Percentiles rank a stretch among this genome's conserved stretches.
Evolutionary conservation across 2,329 filamentous ascomycete genomes (phyloP).

Genomic region (Tolypocladium tundrense): DNA sequence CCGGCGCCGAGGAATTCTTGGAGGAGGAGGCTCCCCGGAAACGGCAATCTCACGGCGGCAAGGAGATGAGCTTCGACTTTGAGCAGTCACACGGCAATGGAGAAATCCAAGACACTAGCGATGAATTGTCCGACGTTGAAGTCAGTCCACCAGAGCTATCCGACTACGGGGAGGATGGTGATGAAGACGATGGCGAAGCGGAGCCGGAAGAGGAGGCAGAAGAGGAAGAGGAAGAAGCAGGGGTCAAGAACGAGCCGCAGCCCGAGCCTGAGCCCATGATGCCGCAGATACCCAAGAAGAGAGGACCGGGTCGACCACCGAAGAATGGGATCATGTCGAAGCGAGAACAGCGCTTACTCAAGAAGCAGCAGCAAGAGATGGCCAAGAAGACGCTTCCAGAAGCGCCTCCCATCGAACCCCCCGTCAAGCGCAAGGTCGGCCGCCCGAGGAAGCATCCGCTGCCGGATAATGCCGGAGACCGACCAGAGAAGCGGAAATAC

Average conservation of each 20-base stretch:
- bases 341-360: slow-evolving; percentile 54
- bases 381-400: slow-evolving; percentile 42
- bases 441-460: slow-evolving; percentile 53
- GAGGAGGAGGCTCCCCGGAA: slow-evolving; percentile 40
- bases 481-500: slow-evolving; percentile 55
- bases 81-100: slow-evolving; percentile 50
- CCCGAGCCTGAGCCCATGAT: slow-evolving; percentile 24
- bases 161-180: slow-evolving; percentile 19
- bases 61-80: slow-evolving; percentile 67
- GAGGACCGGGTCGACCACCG: slow-evolving; percentile 69
- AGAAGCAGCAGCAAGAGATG: slow-evolving; percentile 41
- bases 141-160: slow-evolving; percentile 30
- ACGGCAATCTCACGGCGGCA: slow-evolving; percentile 45
- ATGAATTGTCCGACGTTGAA: slow-evolving; percentile 36
- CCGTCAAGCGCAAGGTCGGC: slow-evolving; percentile 54
- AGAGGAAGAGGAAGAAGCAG: slow-evolving; percentile 10
- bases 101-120: slow-evolving; percentile 45
- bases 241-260: slow-evolving; percentile 18
- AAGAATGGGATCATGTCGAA: slow-evolving; percentile 81
- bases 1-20: slow-evolving; percentile 45
- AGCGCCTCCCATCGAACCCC: slow-evolving; percentile 35
- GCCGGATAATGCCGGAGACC: slow-evolving; percentile 43
- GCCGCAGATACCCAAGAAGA: slow-evolving; percentile 48
- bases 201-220: slow-evolving; percentile 10
- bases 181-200: slow-evolving; percentile 14